Conservation (phyloP, 2,329 filamentous ascomycete species). For the Aspergillus intermedius region DNA sequence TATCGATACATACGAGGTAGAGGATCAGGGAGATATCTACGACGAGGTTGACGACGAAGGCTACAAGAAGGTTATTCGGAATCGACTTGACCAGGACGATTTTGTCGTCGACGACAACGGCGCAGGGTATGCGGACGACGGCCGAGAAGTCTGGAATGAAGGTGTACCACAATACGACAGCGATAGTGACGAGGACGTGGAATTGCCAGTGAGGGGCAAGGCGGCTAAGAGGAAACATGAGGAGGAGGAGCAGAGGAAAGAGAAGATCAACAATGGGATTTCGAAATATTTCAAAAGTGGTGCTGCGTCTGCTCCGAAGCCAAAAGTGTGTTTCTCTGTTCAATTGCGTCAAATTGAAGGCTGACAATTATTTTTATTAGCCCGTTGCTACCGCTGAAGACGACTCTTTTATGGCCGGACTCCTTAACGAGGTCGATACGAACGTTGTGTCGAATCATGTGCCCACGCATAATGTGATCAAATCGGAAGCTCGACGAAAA, state of each 20-base stretch:
- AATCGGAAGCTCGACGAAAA: conserved; percentile 70
- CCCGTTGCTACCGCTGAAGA: conserved; percentile 76
- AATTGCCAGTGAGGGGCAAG: conserved; percentile 56
- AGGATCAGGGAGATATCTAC: conserved; percentile 78
- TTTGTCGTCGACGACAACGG: conserved; percentile 99
- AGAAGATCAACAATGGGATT: conserved; percentile 85
- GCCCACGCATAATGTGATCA: conserved; percentile 57
- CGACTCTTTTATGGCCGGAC: conserved; percentile 74
- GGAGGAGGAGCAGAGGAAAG: conserved; percentile 75
- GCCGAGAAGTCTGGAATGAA: conserved; percentile 85
- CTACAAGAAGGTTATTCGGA: conserved; percentile 92
- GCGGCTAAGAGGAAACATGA: conserved; percentile 77
- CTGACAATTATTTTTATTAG: conserved; percentile 39
- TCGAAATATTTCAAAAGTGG: conserved; percentile 90
- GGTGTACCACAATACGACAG: conserved; percentile 54
- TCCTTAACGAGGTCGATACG: conserved; percentile 81
- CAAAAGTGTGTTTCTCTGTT: conserved; percentile 57
- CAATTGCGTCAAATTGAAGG: not conserved
- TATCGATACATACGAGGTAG: conserved; percentile 77
- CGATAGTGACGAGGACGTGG: conserved; percentile 76
- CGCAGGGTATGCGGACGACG: conserved; percentile 93
- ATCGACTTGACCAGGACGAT: conserved; percentile 85
- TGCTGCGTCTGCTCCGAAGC: conserved; percentile 59
- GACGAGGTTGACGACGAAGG: conserved; percentile 95
- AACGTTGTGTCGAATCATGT: conserved; percentile 57